These are phyloP conservation scores for Tolypocladium ovalisporum DNA, from an alignment of 2,329 filamentous ascomycete species.

Conservation along the genomic window DNA sequence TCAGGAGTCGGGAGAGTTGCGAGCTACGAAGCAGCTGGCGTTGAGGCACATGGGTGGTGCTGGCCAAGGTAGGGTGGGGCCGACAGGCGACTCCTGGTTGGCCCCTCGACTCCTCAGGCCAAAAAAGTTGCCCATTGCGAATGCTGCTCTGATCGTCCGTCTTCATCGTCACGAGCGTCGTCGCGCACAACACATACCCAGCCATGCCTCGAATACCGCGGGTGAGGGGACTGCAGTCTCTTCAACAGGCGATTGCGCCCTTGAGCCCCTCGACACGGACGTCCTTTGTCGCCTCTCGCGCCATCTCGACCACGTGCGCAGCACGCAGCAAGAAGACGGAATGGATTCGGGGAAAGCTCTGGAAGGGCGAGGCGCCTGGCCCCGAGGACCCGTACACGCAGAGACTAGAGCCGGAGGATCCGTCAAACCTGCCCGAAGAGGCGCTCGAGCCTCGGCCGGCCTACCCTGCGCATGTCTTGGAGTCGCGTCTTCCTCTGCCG, in stretches of 20 bases:
- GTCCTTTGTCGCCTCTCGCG: conserved; percentile 14
- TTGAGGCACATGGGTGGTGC: neutral
- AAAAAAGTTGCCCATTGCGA: conserved; percentile 8
- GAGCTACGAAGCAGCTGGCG: neutral
- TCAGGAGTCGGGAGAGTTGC: neutral
- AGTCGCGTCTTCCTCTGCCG: conserved; percentile 21
- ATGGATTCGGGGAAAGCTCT: conserved; percentile 28
- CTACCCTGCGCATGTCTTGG: conserved; percentile 13
- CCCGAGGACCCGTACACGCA: conserved; percentile 28
- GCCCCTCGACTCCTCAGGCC: conserved; percentile 1
- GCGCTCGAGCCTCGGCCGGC: conserved; percentile 11
- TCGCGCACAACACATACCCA: neutral
- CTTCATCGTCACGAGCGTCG: neutral
- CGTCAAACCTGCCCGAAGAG: conserved; percentile 19
- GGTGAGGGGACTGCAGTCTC: conserved; percentile 20
- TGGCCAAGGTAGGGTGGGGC: conserved; percentile 4
- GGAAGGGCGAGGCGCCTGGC: conserved; percentile 27
- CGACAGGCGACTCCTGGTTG: conserved; percentile 16
- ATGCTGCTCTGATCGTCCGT: neutral
- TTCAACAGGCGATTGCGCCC: conserved; percentile 14
- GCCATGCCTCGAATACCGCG: conserved; percentile 33
- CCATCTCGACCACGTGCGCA: conserved; percentile 23
- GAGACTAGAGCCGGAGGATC: conserved; percentile 14
- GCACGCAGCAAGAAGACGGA: conserved; percentile 21
- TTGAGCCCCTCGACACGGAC: conserved; percentile 11